These are phyloP conservation scores for Starmerella etchellsii DNA, from an alignment of 805 yeast species.

Conservation along the genomic window DNA sequence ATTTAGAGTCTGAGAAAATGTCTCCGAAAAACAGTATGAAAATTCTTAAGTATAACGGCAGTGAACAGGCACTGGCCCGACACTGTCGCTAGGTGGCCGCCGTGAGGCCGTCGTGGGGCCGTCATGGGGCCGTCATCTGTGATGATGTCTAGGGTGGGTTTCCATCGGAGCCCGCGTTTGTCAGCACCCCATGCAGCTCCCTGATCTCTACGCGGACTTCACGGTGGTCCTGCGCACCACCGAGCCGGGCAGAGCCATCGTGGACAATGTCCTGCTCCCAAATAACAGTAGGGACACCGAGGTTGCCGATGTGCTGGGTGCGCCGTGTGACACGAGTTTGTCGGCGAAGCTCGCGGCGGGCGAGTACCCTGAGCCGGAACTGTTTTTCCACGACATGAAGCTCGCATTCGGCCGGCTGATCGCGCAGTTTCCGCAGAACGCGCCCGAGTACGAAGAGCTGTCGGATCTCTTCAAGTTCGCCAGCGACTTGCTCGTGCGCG, in stretches of 20 bases:
- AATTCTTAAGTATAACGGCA: too few relatives aligned
- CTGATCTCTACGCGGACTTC: constrained; percentile 16
- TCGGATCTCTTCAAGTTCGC: constrained; percentile 24
- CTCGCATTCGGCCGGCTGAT: constrained; percentile 22
- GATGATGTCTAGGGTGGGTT: too few relatives aligned
- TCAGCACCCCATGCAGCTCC: constrained; percentile 4
- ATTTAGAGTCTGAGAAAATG: too few relatives aligned
- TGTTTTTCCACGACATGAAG: constrained; percentile 23
- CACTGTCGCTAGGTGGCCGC: too few relatives aligned
- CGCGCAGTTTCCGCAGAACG: constrained; percentile 20
- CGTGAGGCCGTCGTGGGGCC: too few relatives aligned
- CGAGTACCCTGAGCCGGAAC: constrained; percentile 4
- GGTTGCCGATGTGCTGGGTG: constrained; percentile 14
- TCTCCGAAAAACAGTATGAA: too few relatives aligned
- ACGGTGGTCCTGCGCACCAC: constrained; percentile 13
- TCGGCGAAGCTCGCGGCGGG: constrained; percentile 10
- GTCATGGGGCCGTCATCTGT: too few relatives aligned
- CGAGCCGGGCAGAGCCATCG: constrained; percentile 11
- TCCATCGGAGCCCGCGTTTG: too few relatives aligned
- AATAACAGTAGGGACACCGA: constrained; percentile 6
- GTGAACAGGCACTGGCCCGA: too few relatives aligned
- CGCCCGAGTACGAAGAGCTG: constrained; percentile 21
- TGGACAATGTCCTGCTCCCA: constrained; percentile 15
- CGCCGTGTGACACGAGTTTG: constrained; percentile 14
- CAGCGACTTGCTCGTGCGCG: constrained; percentile 26